phyloP scores from a whole-genome alignment of 345 rosid species.

The Adansonia digitata region DNA sequence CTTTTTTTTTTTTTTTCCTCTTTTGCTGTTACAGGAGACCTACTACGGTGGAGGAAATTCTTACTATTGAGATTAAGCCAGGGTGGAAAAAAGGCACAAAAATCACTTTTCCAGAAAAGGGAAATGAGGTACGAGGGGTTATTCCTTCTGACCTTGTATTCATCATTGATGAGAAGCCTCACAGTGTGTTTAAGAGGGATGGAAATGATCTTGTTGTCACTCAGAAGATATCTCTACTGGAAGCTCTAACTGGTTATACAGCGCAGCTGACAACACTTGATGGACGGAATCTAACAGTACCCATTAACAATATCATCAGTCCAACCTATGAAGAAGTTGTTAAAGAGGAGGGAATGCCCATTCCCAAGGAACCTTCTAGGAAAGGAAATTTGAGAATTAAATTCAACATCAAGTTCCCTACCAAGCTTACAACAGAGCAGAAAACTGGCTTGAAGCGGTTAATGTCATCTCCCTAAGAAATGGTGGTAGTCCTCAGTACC shows the following conservation, averaged over 20 bases:
- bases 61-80: slow-evolving; percentile 69
- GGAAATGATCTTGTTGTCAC: slow-evolving; percentile 69
- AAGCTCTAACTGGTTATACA: slow-evolving; percentile 74
- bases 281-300: slow-evolving; percentile 53
- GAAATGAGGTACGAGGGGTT: slow-evolving; percentile 63
- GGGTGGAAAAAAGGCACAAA: slow-evolving; percentile 95
- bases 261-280: slow-evolving; percentile 64
- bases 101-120: slow-evolving; percentile 73
- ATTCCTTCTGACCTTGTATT: slow-evolving; percentile 69
- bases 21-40: slow-evolving; percentile 45
- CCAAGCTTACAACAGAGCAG: slow-evolving; percentile 61
- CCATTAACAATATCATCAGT: slow-evolving; percentile 46
- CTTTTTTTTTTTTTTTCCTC: not conserved
- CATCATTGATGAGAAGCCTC: slow-evolving; percentile 86
- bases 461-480: slow-evolving; percentile 31
- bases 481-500: not conserved
- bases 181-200: slow-evolving; percentile 69
- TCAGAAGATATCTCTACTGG: slow-evolving; percentile 64
- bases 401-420: slow-evolving; percentile 77
- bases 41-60: slow-evolving; percentile 60
- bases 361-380: slow-evolving; percentile 71
- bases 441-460: slow-evolving; percentile 59
- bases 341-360: slow-evolving; percentile 91
- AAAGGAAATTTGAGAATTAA: slow-evolving; percentile 78
- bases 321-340: slow-evolving; percentile 80